Evolutionary conservation across 1,139 yeast genomes (phyloP).

Genomic region (Geotrichum carabidarum): DNA sequence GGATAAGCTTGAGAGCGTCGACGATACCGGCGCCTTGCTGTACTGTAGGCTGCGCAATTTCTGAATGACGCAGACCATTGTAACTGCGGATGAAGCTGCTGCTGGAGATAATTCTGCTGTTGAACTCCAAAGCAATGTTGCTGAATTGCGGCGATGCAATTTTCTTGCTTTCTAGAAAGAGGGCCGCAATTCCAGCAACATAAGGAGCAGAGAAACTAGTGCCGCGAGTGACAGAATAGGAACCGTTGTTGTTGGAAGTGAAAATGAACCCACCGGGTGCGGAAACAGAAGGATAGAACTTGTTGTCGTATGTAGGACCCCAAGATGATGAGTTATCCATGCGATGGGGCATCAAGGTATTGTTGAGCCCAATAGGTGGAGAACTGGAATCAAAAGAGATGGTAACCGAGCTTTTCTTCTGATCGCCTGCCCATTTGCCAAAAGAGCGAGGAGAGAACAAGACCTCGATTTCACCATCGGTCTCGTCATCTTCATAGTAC

Average conservation of each 20-base stretch:
- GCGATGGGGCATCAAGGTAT: background rate
- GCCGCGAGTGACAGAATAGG: conserved; percentile 20
- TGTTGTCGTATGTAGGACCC: conserved; percentile 26
- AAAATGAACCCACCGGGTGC: conserved; percentile 26
- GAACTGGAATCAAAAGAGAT: conserved; percentile 2
- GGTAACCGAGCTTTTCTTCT: background rate
- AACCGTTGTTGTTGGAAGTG: conserved; percentile 17
- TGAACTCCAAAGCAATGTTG: conserved; percentile 8
- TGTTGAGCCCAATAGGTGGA: background rate
- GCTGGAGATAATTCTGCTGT: conserved; percentile 14
- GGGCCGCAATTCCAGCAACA: conserved; percentile 25
- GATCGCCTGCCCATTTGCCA: conserved; percentile 5
- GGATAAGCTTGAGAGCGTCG: conserved; percentile 37
- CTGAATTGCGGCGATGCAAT: background rate
- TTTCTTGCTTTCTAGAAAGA: conserved; percentile 17
- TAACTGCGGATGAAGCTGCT: conserved; percentile 12
- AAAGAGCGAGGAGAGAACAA: conserved; percentile 9
- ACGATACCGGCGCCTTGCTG: conserved; percentile 32
- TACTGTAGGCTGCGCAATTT: conserved; percentile 17
- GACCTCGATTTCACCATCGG: background rate
- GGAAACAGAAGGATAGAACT: conserved; percentile 24
- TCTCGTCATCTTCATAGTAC: background rate
- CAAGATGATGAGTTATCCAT: conserved; percentile 24
- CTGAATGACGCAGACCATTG: conserved; percentile 2
- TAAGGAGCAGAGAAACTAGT: conserved; percentile 26